A percentile compares a stretch with the other conserved stretches of the same genome.
These are phyloP conservation scores for Phalaenopsis hybrid DNA, from an alignment of 116 monocot species.

Conservation along the genomic window DNA sequence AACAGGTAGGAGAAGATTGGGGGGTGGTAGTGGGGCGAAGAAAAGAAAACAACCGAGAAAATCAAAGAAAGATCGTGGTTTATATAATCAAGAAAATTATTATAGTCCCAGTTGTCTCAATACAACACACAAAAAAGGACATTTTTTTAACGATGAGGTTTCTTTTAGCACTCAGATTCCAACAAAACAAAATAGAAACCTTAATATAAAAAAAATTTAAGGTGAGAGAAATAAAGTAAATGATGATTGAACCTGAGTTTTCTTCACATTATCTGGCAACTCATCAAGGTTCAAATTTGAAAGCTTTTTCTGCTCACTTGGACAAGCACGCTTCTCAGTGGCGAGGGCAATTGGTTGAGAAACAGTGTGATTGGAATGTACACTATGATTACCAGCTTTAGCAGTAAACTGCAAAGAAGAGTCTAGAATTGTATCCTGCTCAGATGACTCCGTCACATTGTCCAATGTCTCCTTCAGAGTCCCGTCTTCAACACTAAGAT, in stretches of 20 bases:
- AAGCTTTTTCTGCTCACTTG: slow-evolving; percentile 22
- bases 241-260: slow-evolving; percentile 25
- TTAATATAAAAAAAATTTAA: background rate
- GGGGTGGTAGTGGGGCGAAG: no score
- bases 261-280: slow-evolving; percentile 17
- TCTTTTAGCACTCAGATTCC: background rate
- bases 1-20: no score
- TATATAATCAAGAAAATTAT: background rate
- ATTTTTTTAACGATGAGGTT: background rate
- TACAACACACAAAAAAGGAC: background rate
- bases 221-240: background rate
- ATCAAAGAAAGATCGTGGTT: background rate
- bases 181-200: background rate
- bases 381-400: slow-evolving; percentile 10
- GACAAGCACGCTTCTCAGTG: slow-evolving; percentile 34
- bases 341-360: slow-evolving; percentile 36
- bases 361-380: slow-evolving; percentile 13
- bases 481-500: slow-evolving; percentile 19
- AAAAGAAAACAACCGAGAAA: background rate
- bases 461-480: slow-evolving; percentile 8
- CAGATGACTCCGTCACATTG: slow-evolving; percentile 10
- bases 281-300: slow-evolving; percentile 20
- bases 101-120: background rate
- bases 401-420: background rate
- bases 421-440: slow-evolving; percentile 9